Evolutionary conservation across 2,329 filamentous ascomycete species (phyloP).

Genomic region (Chaetomiaceae sp.): DNA sequence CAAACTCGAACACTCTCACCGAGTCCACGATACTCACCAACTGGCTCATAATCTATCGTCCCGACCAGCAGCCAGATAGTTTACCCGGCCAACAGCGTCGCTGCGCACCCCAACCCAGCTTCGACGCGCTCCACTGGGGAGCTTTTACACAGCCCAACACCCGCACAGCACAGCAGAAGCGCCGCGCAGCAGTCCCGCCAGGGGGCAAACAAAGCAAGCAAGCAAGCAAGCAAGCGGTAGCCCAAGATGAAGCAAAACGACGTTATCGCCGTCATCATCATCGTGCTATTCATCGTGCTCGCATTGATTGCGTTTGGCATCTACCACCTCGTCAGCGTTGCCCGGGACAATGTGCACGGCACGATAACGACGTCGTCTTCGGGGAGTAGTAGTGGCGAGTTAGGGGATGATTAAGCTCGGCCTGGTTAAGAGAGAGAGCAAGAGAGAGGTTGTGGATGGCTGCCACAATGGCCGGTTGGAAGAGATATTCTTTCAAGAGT

Average conservation of each 20-base stretch:
- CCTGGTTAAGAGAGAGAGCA: not conserved
- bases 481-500: too few species aligned
- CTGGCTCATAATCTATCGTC: too few species aligned
- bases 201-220: not conserved
- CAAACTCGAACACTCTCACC: not conserved
- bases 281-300: constrained; percentile 60
- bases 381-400: constrained; percentile 25
- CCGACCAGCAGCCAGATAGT: too few species aligned
- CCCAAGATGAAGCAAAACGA: constrained; percentile 64
- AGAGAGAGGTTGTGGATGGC: too few species aligned
- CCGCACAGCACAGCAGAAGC: too few species aligned
- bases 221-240: constrained; percentile 1
- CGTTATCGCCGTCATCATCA: constrained; percentile 65
- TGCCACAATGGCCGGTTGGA: too few species aligned
- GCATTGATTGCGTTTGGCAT: constrained; percentile 60
- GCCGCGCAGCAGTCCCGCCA: too few species aligned
- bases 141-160: not conserved
- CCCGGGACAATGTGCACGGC: constrained; percentile 38
- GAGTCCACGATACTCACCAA: not conserved
- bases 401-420: constrained; percentile 4
- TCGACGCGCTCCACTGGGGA: too few species aligned
- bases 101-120: too few species aligned
- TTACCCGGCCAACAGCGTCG: too few species aligned
- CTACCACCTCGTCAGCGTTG: constrained; percentile 55
- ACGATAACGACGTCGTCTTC: constrained; percentile 35